Conservation (phyloP, 176 grass and related monocot genomes). For the Avena eriantha region DNA sequence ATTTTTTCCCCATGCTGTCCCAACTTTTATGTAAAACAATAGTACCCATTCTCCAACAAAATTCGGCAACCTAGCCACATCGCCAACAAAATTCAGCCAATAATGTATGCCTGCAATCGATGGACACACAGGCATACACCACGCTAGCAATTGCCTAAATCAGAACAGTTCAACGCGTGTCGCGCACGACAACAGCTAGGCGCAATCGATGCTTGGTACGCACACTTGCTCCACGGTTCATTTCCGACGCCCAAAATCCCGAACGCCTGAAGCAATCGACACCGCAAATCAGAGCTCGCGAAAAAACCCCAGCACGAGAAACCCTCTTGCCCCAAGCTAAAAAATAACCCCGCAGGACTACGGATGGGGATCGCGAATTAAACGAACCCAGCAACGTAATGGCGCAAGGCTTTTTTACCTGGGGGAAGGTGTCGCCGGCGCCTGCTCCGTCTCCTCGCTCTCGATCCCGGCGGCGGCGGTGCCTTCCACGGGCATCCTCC, state of each 20-base stretch:
- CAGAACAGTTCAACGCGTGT: neutral
- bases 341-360: neutral
- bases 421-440: neutral
- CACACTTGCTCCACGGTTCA: neutral
- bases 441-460: constrained; percentile 12
- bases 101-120: neutral
- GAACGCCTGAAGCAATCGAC: neutral
- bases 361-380: neutral
- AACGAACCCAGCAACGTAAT: neutral
- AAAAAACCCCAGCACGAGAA: neutral
- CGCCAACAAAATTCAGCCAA: neutral
- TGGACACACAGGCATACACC: neutral
- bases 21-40: neutral
- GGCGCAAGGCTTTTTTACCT: neutral
- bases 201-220: neutral
- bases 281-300: neutral
- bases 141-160: neutral
- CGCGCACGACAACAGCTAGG: neutral
- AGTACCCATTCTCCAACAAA: neutral
- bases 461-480: neutral
- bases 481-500: neutral
- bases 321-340: neutral
- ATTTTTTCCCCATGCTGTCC: too few species aligned
- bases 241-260: neutral
- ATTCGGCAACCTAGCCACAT: neutral